Evolutionary conservation across 106 monocot genomes (phyloP), one percentile per base, ranked within the genome.

Genomic region (Allium sativum): DNA sequence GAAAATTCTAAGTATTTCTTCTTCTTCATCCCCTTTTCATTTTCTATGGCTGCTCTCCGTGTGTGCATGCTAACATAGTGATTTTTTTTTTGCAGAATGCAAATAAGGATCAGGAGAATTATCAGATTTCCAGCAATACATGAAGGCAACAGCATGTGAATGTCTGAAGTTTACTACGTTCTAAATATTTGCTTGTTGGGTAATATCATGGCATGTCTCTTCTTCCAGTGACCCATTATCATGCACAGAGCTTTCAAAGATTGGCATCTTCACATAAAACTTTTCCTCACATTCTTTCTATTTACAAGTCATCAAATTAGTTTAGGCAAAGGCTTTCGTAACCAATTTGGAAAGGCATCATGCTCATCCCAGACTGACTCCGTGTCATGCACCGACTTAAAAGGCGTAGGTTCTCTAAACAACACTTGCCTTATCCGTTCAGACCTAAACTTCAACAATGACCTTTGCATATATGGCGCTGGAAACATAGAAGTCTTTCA

Each of bases 371-470:
- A 48, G 48, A 46, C 21, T 7, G 60, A 72, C 73, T 74, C 87
- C 8, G 68, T 63, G 42, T 82, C 85, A 64, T 94, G 93, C 55
- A 60, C 85, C 47, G 89, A 94, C 52, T 72, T 89, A 69, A 82
- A 86, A n/a, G 93, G 93, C 21, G 51, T 75, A 60, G 93, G 93
- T 10, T 86, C 83, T 15, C 72, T 89, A 44, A 73, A 83, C 52
- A 62, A 68, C 20, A 89, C 89, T 45, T 94, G 93, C 68, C 22
- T 66, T 17, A 53, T 94, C 48, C 73, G 64, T 55, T 79, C 86
- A 61, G 80, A 63, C 62, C 44, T 86, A 53, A 31, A 71, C 58
- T 66, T 86, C 44, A 67, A 69, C 42, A 65, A 63, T 58, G 83
- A 89, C 66, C 51, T 83, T 1, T 83, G 80, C 61, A 68, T 94